phyloP scores from a whole-genome alignment of 257 asterid species.

The Solanum clarkiae region DNA sequence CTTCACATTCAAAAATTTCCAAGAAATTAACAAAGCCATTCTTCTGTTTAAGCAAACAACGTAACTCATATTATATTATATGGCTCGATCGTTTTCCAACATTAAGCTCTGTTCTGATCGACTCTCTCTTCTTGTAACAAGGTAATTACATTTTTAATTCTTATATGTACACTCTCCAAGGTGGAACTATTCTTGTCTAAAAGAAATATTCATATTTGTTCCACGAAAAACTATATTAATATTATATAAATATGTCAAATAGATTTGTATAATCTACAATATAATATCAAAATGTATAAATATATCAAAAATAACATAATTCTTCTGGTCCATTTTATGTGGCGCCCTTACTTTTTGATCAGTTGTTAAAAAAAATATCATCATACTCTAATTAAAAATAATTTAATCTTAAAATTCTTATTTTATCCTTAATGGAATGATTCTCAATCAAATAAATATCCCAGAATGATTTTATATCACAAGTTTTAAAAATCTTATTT shows the following conservation, averaged over 20 bases:
- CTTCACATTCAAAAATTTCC: background rate
- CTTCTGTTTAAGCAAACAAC: background rate
- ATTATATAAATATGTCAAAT: background rate
- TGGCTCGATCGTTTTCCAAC: slow-evolving; percentile 39
- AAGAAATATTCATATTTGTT: background rate
- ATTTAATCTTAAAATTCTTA: too few relatives aligned
- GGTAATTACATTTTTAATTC: background rate
- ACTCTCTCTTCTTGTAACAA: slow-evolving; percentile 12
- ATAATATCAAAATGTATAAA: too few relatives aligned
- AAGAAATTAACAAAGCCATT: background rate
- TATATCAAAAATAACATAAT: too few relatives aligned
- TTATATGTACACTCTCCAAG: background rate
- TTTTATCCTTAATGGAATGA: too few relatives aligned
- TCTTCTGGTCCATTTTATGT: too few relatives aligned
- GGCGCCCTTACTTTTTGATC: rapidly evolving
- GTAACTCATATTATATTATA: background rate
- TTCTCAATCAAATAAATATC: too few relatives aligned
- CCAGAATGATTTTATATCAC: too few relatives aligned
- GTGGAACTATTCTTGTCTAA: background rate
- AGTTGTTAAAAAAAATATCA: too few relatives aligned
- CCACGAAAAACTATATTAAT: too few relatives aligned
- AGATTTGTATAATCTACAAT: too few relatives aligned
- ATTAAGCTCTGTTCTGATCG: slow-evolving; percentile 14
- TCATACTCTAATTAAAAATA: too few relatives aligned
- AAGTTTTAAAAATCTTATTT: too few relatives aligned